Conservation (phyloP, 192 early-diverging fungal genomes). For the Umbelopsis isabellina region DNA sequence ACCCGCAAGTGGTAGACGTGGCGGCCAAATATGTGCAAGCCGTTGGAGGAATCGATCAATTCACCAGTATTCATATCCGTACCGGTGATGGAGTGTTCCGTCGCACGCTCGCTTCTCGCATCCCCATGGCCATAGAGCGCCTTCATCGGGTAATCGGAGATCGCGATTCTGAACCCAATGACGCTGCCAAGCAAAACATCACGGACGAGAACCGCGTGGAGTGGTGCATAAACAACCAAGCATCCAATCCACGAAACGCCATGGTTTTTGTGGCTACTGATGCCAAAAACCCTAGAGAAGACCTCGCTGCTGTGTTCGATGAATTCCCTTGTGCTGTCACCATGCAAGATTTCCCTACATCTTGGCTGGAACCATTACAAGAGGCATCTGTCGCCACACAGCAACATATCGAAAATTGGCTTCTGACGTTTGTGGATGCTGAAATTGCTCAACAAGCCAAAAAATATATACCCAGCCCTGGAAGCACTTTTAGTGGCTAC, state of each 20-base stretch:
- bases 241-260: neutral
- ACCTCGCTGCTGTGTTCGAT: constrained; percentile 28
- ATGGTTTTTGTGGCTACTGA: constrained; percentile 56
- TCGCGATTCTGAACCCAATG: neutral
- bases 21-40: neutral
- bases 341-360: constrained; percentile 36
- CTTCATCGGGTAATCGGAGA: constrained; percentile 18
- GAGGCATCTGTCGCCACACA: constrained; percentile 17
- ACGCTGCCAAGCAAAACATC: neutral
- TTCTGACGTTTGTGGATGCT: constrained; percentile 34
- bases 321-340: constrained; percentile 48
- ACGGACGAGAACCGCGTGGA: neutral
- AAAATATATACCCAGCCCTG: constrained; percentile 26
- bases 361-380: constrained; percentile 4
- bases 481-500: constrained; percentile 35
- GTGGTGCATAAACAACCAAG: neutral
- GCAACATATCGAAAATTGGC: constrained; percentile 23
- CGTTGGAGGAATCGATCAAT: neutral
- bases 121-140: constrained; percentile 12
- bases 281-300: constrained; percentile 37
- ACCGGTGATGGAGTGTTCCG: constrained; percentile 12
- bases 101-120: neutral
- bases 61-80: neutral
- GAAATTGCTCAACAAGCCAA: constrained; percentile 25
- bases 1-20: neutral